Percentiles rank a stretch among this genome's conserved stretches.
phyloP scores from a whole-genome alignment of 192 early-diverging fungal species.

The Haplosporangium gracile region DNA sequence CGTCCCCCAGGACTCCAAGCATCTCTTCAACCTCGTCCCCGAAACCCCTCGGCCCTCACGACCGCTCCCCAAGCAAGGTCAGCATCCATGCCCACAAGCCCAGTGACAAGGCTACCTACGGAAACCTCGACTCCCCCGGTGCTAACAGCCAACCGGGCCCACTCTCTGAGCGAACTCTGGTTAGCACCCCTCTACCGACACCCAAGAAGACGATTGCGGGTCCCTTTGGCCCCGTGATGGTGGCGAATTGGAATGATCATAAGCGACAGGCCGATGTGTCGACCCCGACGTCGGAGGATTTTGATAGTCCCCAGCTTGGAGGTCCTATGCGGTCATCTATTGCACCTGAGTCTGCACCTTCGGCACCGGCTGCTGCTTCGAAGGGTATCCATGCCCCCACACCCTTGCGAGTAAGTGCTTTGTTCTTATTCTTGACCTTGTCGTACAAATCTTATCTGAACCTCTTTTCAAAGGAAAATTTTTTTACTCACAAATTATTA shows the following conservation, averaged over 20 bases:
- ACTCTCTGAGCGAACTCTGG: constrained; percentile 4
- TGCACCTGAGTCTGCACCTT: not conserved
- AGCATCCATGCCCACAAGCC: constrained; percentile 14
- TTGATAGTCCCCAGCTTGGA: not conserved
- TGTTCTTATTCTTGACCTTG: not conserved
- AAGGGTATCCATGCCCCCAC: not conserved
- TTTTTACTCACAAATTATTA: not conserved
- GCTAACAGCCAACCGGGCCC: constrained; percentile 7
- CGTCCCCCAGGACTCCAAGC: not conserved
- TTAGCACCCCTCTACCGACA: not conserved
- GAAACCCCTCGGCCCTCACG: constrained; percentile 8
- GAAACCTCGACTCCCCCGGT: constrained; percentile 20
- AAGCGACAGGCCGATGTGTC: not conserved
- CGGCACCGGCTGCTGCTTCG: not conserved
- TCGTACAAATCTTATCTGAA: not conserved
- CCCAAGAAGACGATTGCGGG: not conserved
- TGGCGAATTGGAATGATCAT: constrained; percentile 27
- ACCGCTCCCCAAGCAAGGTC: constrained; percentile 15
- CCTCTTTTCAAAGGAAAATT: not conserved
- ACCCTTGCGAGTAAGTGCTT: not conserved
- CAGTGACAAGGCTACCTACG: constrained; percentile 27
- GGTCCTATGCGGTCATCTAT: not conserved
- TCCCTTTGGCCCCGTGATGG: constrained; percentile 22
- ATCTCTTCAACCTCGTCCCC: not conserved
- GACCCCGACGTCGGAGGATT: constrained; percentile 22